Base-by-base conservation (phyloP, 2,329 filamentous ascomycete species). In the Gyromitra esculenta region DNA sequence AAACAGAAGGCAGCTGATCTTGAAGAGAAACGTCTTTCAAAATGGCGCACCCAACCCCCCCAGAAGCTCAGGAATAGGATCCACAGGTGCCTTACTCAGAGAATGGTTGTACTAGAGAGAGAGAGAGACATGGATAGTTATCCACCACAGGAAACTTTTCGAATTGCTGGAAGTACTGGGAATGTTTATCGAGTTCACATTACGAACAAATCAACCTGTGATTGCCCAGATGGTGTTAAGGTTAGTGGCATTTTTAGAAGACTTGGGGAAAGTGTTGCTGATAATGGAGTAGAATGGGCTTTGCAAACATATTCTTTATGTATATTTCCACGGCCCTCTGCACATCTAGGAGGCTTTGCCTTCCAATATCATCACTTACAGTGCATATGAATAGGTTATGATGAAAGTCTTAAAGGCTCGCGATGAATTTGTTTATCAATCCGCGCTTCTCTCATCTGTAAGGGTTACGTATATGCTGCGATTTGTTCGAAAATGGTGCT, bases 241-340 rank as follows among this genome's bases (percentile, higher is more conserved):
- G 87, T 76, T 41, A 45, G 41, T 11, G 37, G 37, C 39, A 15
- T 21, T 25, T 59, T 18, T 18, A 25, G 56, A 31, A 13, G n/a
- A 25, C 63, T 11, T 39, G 5, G 18, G 37, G 13, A 35, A 45
- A 7, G 8, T 18, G 2, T 15, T 35, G 5, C 48, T 75, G 11
- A 75, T 31, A 37, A 50, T 41, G 6, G 6, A n/a, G 5, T 59
- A 79, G 76, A 78, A 76, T 25, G 79, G 77, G 45, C 81, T 79
- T 1, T 81, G 90, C 86, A 91, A 91, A 80, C 90, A 92, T 79
- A 84, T 89, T 35, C 77, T 91, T 56, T 91, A 89, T 80, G 87
- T 87, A 80, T 52, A 83, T 82, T 2, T 15, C 39, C 15, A 43
- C 9, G n/a, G 15, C 11, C 39, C 31, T 13, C 18, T 18, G 35